phyloP scores from a whole-genome alignment of 2,329 filamentous ascomycete species.

The Talaromyces atroroseus region DNA sequence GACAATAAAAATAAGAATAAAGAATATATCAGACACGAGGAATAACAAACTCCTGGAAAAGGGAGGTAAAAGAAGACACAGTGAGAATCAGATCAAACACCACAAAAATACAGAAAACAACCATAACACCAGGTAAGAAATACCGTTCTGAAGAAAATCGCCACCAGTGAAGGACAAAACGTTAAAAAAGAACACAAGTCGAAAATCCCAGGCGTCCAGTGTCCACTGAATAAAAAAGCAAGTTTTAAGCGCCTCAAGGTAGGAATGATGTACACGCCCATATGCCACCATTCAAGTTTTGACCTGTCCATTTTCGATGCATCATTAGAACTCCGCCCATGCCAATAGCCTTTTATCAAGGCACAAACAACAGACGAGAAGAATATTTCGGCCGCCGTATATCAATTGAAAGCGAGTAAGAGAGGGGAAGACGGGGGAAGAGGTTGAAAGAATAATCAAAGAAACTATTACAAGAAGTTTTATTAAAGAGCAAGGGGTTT shows the following conservation, averaged over 20 bases:
- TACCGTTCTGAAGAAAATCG: constrained; percentile 7
- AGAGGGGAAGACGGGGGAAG: not conserved
- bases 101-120: constrained; percentile 8
- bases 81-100: constrained; percentile 16
- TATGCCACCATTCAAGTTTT: constrained; percentile 24
- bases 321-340: constrained; percentile 38
- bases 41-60: constrained; percentile 5
- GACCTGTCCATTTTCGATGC: constrained; percentile 32
- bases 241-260: constrained; percentile 26
- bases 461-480: constrained; percentile 1
- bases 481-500: not conserved
- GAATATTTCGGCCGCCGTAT: constrained; percentile 16
- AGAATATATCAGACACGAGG: constrained; percentile 8
- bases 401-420: constrained; percentile 7
- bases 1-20: constrained; percentile 5
- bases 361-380: constrained; percentile 21
- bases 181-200: constrained; percentile 19
- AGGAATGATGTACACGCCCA: constrained; percentile 22
- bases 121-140: constrained; percentile 10
- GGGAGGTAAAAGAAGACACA: constrained; percentile 13
- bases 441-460: not conserved
- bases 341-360: constrained; percentile 24
- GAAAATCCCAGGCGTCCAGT: constrained; percentile 23
- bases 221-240: constrained; percentile 23
- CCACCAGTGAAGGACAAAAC: constrained; percentile 7